Conservation (phyloP, 305 asterid species). For the Fraxinus angustifolia region DNA sequence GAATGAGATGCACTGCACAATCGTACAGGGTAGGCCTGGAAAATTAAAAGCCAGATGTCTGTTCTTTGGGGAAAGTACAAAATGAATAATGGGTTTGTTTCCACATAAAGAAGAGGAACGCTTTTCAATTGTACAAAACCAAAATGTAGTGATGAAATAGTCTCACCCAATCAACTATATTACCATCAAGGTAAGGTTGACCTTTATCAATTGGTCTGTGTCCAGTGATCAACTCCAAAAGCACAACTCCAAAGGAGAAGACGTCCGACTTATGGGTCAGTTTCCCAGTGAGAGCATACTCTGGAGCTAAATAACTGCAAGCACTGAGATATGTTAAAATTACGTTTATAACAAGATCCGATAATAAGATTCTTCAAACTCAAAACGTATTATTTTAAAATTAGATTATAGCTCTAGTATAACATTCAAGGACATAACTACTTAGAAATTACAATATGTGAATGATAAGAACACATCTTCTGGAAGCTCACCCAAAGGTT, state of each 20-base stretch:
- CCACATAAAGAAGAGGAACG: background rate
- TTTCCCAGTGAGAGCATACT: slow-evolving; percentile 89
- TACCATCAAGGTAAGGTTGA: slow-evolving; percentile 74
- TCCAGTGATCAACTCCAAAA: slow-evolving; percentile 87
- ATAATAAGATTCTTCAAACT: background rate
- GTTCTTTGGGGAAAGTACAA: background rate
- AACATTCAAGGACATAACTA: background rate
- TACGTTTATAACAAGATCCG: background rate
- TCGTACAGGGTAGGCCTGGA: background rate
- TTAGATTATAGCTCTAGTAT: slow-evolving; percentile 6
- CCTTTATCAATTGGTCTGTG: slow-evolving; percentile 80
- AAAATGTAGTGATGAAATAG: slow-evolving; percentile 11
- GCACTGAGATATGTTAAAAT: slow-evolving; percentile 6
- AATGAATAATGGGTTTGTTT: background rate
- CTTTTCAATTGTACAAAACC: background rate
- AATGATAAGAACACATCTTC: slow-evolving; percentile 5
- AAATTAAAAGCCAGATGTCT: background rate
- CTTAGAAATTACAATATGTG: slow-evolving; percentile 6
- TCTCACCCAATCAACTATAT: slow-evolving; percentile 91
- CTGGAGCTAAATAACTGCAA: slow-evolving; percentile 91
- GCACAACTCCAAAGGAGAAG: slow-evolving; percentile 88
- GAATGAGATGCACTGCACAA: background rate
- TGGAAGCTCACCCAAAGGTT: slow-evolving; percentile 72
- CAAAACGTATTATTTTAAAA: background rate
- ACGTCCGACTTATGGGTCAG: slow-evolving; percentile 83